Evolutionary conservation across 257 asterid genomes (phyloP).

Genomic region (Capsicum rhomboideum): DNA sequence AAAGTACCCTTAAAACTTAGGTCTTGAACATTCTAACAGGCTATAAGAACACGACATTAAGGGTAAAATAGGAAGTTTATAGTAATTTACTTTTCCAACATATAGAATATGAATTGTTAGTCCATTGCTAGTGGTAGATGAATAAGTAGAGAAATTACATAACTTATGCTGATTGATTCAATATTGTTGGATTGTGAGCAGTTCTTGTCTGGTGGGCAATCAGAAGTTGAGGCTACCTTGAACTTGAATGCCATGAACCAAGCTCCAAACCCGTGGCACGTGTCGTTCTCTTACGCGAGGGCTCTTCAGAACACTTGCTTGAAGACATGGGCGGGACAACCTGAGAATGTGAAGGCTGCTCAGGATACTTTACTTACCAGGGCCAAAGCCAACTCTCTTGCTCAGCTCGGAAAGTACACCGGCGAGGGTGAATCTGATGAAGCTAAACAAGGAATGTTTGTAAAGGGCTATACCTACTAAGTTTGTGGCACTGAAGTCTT

Average conservation of each 20-base stretch:
- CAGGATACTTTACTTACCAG: conserved; percentile 50
- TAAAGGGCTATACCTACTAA: conserved; percentile 61
- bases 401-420: conserved; percentile 74
- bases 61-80: background rate
- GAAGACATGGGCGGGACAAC: conserved; percentile 70
- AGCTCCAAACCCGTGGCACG: conserved; percentile 77
- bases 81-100: background rate
- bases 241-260: conserved; percentile 85
- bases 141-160: background rate
- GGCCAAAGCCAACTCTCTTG: conserved; percentile 70
- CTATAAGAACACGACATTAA: background rate
- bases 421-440: conserved; percentile 74
- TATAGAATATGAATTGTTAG: background rate
- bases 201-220: conserved; percentile 83
- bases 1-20: background rate
- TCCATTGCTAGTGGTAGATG: background rate
- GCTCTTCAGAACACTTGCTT: conserved; percentile 78
- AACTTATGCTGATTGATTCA: background rate
- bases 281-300: conserved; percentile 68
- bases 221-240: conserved; percentile 73
- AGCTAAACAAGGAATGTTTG: conserved; percentile 70
- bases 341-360: conserved; percentile 62
- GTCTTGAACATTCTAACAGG: background rate
- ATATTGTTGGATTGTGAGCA: conserved; percentile 9
- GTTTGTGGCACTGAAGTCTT: conserved; percentile 1